Evolutionary conservation across 1,284 basidiomycete species (phyloP), one percentile per base, ranked within the genome.

Genomic region (Boletus smithii): DNA sequence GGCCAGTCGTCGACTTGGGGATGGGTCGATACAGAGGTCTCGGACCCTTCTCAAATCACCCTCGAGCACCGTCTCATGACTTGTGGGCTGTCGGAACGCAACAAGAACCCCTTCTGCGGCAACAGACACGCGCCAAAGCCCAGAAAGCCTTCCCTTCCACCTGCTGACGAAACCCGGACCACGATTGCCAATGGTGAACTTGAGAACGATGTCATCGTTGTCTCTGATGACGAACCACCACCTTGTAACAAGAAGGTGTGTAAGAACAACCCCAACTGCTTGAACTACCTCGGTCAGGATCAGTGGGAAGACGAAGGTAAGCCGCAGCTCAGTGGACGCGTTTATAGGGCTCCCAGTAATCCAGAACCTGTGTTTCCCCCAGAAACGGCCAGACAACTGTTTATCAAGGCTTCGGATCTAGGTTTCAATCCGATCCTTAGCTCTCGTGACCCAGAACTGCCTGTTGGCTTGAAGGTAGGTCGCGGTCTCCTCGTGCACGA

Each of bases 231-330:
- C 42, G 83, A 86, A 27, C 65, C 63, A 35, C 63, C 67, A 1
- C 55, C 60, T 14, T 95, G 92, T 61, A 74, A 67, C 42, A 77
- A 75, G 53, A 87, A 80, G 50, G 44, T 52, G 4, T 97, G 93
- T 67, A 83, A 76, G 59, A 68, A 65, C 42, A 91, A 90, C 60
- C 88, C 89, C 6, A 80, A 83, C 48, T 95, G 93, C 64, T 70
- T 92, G 53, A 95, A 94, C 62, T 82, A 91, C 67, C 68, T 95
- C 23, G 91, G 90, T 6, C 87, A 89, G 56, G 81, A 85, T 22
- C 74, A 76, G 53, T 90, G 87, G 87, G 81, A 86, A 61, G 71
- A 81, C 51, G 74, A 79, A 73, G 77, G 81, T 81, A 38, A 44
- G 70, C 34, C 22, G 26, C 35, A 22, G 20, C 32, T 34, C 46